Evolutionary conservation across 345 rosid species (phyloP).

Genomic region (Punica granatum): DNA sequence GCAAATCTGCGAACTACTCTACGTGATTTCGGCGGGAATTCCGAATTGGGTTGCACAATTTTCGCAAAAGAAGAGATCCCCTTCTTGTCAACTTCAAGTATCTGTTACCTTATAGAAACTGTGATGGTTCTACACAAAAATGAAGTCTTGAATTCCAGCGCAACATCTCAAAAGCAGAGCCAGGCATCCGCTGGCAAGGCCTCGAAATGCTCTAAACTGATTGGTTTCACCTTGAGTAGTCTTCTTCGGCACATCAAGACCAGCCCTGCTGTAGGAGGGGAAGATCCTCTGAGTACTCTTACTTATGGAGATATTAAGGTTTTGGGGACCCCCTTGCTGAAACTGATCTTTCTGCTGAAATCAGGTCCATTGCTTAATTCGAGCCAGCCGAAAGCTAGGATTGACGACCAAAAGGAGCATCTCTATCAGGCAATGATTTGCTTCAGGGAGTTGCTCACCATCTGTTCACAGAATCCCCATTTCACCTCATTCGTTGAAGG

Average conservation of each 20-base stretch:
- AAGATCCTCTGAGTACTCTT: constrained; percentile 45
- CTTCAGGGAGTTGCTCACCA: constrained; percentile 52
- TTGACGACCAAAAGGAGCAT: constrained; percentile 47
- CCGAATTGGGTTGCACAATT: constrained; percentile 24
- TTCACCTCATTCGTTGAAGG: constrained; percentile 49
- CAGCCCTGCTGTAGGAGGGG: constrained; percentile 33
- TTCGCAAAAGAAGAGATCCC: constrained; percentile 32
- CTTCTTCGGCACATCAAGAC: constrained; percentile 47
- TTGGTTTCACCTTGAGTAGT: constrained; percentile 47
- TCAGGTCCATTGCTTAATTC: constrained; percentile 21
- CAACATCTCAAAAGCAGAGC: constrained; percentile 44
- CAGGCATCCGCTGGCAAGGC: constrained; percentile 36
- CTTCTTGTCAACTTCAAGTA: constrained; percentile 66
- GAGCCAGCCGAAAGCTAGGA: constrained; percentile 24
- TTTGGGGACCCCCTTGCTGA: constrained; percentile 56
- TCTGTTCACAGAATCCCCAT: constrained; percentile 30
- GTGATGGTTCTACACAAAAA: constrained; percentile 21
- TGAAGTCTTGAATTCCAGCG: constrained; percentile 19
- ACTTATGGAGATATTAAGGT: constrained; percentile 54
- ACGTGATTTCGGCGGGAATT: constrained; percentile 19
- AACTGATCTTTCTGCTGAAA: constrained; percentile 47
- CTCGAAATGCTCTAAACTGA: constrained; percentile 28
- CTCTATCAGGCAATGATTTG: constrained; percentile 52
- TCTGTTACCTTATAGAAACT: constrained; percentile 45
- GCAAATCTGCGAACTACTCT: constrained; percentile 27